These are phyloP conservation scores for Escallonia rubra DNA, from an alignment of 129 eudicot genomes.

Conservation along the genomic window DNA sequence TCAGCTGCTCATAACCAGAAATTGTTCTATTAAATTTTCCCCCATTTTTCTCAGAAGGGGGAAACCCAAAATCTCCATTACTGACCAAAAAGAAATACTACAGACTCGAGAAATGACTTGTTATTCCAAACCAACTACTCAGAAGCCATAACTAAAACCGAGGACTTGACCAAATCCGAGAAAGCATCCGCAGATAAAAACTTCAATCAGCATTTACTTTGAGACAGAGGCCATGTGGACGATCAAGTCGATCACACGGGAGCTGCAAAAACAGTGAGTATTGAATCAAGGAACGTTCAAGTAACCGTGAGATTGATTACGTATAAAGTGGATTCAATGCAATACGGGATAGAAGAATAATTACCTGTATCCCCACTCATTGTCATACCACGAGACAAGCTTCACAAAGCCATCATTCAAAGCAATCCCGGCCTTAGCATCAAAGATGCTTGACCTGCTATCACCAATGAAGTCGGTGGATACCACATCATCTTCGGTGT, in stretches of 20 bases:
- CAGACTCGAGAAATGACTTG: background rate
- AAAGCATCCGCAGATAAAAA: background rate
- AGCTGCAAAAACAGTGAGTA: slow-evolving; percentile 35
- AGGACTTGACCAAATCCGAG: background rate
- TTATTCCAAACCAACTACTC: slow-evolving; percentile 1
- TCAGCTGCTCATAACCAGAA: no score
- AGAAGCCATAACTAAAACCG: background rate
- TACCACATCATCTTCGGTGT: slow-evolving; percentile 77
- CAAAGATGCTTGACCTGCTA: slow-evolving; percentile 90
- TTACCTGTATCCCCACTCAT: slow-evolving; percentile 94
- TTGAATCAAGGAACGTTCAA: background rate
- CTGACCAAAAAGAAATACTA: background rate
- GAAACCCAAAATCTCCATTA: background rate
- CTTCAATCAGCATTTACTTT: background rate
- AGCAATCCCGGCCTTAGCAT: slow-evolving; percentile 96
- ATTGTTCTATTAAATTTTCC: no score
- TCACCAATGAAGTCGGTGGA: slow-evolving; percentile 89
- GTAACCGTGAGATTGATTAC: background rate
- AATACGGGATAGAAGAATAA: background rate
- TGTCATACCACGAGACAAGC: slow-evolving; percentile 86
- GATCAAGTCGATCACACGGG: slow-evolving; percentile 80
- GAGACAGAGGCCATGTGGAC: slow-evolving; percentile 66
- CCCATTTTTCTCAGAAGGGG: no score
- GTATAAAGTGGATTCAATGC: no score
- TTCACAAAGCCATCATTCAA: slow-evolving; percentile 71